Conservation (phyloP, 352 stramenopile genomes). For the Globisporangium yorkense region DNA sequence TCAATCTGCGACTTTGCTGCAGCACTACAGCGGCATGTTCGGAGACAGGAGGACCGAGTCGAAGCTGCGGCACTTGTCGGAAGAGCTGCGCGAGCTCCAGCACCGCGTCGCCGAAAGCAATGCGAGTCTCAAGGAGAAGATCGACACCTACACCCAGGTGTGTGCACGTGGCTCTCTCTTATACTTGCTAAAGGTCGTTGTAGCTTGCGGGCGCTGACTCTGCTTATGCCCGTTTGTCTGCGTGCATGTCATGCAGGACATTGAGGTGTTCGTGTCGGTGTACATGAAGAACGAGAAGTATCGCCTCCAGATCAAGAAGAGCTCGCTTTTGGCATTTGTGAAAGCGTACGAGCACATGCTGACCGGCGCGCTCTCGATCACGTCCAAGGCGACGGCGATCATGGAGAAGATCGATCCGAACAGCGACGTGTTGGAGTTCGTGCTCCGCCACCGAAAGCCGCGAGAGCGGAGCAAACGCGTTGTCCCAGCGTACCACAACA, state of each 20-base stretch:
- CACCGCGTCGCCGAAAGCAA: constrained; percentile 24
- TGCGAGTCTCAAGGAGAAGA: constrained; percentile 34
- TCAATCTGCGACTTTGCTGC: constrained; percentile 22
- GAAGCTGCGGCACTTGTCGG: constrained; percentile 39
- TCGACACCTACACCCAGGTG: constrained; percentile 59
- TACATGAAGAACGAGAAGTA: constrained; percentile 88
- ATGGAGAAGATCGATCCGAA: constrained; percentile 53
- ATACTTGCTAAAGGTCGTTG: not conserved
- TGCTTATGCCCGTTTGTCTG: constrained; percentile 1
- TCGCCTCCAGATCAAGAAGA: constrained; percentile 75
- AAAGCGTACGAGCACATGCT: constrained; percentile 71
- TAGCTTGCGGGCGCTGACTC: not conserved
- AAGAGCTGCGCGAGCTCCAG: constrained; percentile 41
- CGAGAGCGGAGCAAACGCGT: constrained; percentile 41
- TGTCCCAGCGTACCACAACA: constrained; percentile 33
- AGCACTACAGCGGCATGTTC: constrained; percentile 15
- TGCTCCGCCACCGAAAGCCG: constrained; percentile 39
- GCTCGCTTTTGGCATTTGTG: constrained; percentile 57
- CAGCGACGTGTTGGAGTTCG: constrained; percentile 61
- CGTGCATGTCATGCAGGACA: constrained; percentile 30
- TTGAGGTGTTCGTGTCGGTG: constrained; percentile 64
- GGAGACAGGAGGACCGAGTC: constrained; percentile 29
- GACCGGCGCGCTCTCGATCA: constrained; percentile 24
- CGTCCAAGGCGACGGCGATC: constrained; percentile 27
- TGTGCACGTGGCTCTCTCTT: not conserved